phyloP scores from a whole-genome alignment of 495 filamentous ascomycete species.

The Neurospora sp. region DNA sequence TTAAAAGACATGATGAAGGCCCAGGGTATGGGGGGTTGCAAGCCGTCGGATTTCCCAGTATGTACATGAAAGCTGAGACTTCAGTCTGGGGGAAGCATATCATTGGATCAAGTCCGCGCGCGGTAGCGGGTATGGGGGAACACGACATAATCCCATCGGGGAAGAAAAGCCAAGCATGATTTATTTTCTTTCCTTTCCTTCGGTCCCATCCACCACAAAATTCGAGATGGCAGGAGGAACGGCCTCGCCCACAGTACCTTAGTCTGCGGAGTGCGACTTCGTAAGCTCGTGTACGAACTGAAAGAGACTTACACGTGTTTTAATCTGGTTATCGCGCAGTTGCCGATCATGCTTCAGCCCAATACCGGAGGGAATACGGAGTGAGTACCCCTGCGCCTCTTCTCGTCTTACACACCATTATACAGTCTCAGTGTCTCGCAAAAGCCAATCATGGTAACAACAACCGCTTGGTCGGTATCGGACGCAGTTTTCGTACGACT shows the following conservation, averaged over 20 bases:
- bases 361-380: background rate
- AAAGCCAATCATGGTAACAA: background rate
- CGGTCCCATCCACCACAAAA: background rate
- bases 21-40: background rate
- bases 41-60: background rate
- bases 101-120: background rate
- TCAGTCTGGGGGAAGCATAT: background rate
- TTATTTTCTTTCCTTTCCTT: background rate
- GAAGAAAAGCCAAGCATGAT: background rate
- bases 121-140: background rate
- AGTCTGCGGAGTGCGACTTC: background rate
- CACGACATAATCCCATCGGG: background rate
- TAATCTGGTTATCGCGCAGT: background rate
- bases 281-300: background rate
- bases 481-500: background rate
- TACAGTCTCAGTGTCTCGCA: background rate
- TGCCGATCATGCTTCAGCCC: background rate
- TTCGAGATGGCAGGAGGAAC: background rate
- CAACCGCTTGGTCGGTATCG: background rate
- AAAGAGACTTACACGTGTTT: background rate
- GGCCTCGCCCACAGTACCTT: no score
- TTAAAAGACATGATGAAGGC: background rate
- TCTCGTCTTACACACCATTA: background rate
- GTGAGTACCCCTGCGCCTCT: background rate
- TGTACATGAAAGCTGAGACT: background rate